Evolutionary conservation across 1,284 basidiomycete genomes (phyloP), one percentile per base, ranked within the genome.

Genomic region (Tremellales sp.): DNA sequence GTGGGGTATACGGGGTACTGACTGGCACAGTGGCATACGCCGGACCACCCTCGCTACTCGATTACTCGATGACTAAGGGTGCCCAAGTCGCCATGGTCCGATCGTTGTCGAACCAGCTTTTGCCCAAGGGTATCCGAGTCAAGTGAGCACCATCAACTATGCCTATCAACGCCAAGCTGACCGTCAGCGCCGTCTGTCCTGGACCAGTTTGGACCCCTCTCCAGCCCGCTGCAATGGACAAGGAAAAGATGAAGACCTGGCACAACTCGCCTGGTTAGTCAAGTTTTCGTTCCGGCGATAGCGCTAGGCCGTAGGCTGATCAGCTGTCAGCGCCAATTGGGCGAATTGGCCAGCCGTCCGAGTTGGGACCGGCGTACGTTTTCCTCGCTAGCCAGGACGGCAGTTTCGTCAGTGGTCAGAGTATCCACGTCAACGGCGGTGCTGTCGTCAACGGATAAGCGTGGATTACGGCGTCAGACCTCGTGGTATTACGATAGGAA

Each of bases 1-100:
- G 36, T 19, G 21, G 19, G 17, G 27, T 19, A 23, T 3, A 21
- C 3, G n/a, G n/a, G n/a, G n/a, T n/a, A n/a, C n/a, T 33, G 29
- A 33, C 29, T 33, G 29, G n/a, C 23, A 19, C 46, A 62, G 61
- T 66, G 48, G 65, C 65, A 3, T 69, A 66, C 57, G 60, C 60
- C 40, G 71, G 71, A 3, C 67, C 72, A 6, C 68, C 62, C 31
- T 67, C 54, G 53, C 72, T 75, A 68, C 74, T 82, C 36, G 82
- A 84, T 67, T 83, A 80, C 65, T 75, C 76, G 13, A 63, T 77
- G 15, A 82, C 82, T 11, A 84, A 85, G 66, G 80, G 79, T 3
- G 79, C 80, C 4, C 80, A 81, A 56, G 68, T 77, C 31, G 74
- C 77, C 13, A 82, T 83, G 67, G 82, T 79, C 10, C 77, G 81